These are phyloP conservation scores for Thraustotheca clavata DNA, from an alignment of 352 stramenopile species.

Conservation along the genomic window DNA sequence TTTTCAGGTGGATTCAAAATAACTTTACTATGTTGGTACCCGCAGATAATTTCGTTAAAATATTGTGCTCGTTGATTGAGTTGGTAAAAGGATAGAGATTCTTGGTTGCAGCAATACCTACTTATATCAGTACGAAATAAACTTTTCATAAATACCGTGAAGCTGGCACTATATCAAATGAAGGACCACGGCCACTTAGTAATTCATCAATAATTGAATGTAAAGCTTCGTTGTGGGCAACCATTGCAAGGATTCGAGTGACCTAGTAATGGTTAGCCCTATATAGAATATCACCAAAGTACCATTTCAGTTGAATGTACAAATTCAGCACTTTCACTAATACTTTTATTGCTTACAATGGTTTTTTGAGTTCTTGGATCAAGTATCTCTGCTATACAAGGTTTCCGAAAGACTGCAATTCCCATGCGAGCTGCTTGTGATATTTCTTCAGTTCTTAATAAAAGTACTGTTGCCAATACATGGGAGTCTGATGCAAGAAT, in stretches of 20 bases:
- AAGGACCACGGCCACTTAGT: background rate
- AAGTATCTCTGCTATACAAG: slow-evolving; percentile 11
- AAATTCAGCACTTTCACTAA: slow-evolving; percentile 1
- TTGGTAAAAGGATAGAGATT: background rate
- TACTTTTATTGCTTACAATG: background rate
- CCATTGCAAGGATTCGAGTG: background rate
- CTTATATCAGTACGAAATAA: no score
- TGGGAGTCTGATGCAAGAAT: background rate
- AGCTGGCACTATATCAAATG: slow-evolving; percentile 10
- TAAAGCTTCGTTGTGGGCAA: background rate
- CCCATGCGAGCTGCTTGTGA: background rate
- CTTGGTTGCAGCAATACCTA: background rate
- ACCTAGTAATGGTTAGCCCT: background rate
- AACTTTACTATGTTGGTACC: no score
- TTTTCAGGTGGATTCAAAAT: background rate
- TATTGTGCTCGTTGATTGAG: background rate
- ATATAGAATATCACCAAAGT: background rate
- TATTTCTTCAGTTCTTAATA: background rate
- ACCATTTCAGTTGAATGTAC: slow-evolving; percentile 11
- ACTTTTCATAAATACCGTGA: slow-evolving; percentile 1
- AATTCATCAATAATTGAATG: background rate
- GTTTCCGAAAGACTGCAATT: background rate
- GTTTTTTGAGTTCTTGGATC: slow-evolving; percentile 17
- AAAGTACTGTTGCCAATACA: slow-evolving; percentile 6
- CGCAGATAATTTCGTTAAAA: slow-evolving; percentile 1